Conservation (phyloP, 225 moss, liverwort and hornwort genomes). For the Marchantia polymorpha region DNA sequence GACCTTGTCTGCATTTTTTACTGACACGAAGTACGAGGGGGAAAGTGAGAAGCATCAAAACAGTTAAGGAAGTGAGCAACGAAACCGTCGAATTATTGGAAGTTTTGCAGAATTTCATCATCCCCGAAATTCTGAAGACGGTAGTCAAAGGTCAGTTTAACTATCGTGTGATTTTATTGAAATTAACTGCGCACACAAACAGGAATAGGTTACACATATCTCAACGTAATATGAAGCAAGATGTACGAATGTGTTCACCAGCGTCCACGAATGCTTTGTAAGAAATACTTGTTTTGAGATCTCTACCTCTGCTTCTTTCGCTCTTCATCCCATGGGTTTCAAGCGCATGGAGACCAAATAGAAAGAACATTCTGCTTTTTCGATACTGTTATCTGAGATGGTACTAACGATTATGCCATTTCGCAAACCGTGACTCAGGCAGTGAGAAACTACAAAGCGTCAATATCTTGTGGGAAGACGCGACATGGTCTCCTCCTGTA, state of each 20-base stretch:
- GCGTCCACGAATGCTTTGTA: too few species aligned
- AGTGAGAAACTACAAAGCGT: slow-evolving; percentile 66
- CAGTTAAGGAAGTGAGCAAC: slow-evolving; percentile 9
- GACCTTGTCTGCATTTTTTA: slow-evolving; percentile 73
- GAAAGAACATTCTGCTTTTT: too few species aligned
- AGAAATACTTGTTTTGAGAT: too few species aligned
- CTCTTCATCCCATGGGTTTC: too few species aligned
- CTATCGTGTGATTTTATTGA: background rate
- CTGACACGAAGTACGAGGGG: slow-evolving; percentile 45
- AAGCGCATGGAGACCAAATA: too few species aligned
- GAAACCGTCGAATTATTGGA: slow-evolving; percentile 41
- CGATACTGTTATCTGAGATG: too few species aligned
- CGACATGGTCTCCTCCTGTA: slow-evolving; percentile 55
- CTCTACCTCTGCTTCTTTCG: too few species aligned
- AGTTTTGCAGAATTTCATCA: slow-evolving; percentile 48
- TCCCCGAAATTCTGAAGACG: slow-evolving; percentile 62
- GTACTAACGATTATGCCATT: background rate
- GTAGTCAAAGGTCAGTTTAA: slow-evolving; percentile 60
- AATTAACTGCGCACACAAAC: too few species aligned
- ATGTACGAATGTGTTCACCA: too few species aligned
- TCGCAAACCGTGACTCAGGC: slow-evolving; percentile 36
- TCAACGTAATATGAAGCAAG: too few species aligned
- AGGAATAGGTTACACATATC: too few species aligned
- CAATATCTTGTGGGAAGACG: slow-evolving; percentile 61
- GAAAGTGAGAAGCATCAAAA: slow-evolving; percentile 28